Percentiles rank a stretch among this genome's conserved stretches.
Evolutionary conservation across 1,284 basidiomycete genomes (phyloP).

Genomic region (Lentinula novae-zelandiae): DNA sequence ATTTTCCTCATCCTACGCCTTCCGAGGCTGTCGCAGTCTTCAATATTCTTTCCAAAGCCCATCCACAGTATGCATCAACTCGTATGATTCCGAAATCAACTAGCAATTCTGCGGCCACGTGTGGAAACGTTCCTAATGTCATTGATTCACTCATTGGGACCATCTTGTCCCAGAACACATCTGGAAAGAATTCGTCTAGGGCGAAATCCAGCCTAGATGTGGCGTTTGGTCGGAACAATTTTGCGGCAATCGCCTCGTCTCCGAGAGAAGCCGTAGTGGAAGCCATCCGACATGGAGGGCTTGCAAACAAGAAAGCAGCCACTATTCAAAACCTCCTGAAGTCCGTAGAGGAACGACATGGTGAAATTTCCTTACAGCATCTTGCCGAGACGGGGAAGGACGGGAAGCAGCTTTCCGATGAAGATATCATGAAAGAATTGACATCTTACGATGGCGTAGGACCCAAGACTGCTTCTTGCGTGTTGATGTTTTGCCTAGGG

Average conservation of each 20-base stretch:
- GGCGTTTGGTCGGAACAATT: constrained; percentile 59
- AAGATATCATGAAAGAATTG: constrained; percentile 66
- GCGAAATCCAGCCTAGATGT: constrained; percentile 60
- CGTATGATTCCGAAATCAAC: constrained; percentile 20
- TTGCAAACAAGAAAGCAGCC: constrained; percentile 71
- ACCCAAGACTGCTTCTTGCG: constrained; percentile 77
- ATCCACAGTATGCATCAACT: constrained; percentile 23
- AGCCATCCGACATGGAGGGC: constrained; percentile 64
- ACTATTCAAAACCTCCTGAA: constrained; percentile 60
- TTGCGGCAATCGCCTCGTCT: constrained; percentile 55
- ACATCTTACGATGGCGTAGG: constrained; percentile 71
- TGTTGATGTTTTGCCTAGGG: constrained; percentile 73
- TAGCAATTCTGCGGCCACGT: constrained; percentile 45
- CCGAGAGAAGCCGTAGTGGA: constrained; percentile 50
- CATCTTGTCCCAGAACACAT: constrained; percentile 75
- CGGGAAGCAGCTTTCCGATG: constrained; percentile 35
- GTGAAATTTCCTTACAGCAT: constrained; percentile 53
- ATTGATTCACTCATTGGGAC: constrained; percentile 72
- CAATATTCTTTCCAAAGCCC: constrained; percentile 36
- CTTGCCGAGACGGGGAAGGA: constrained; percentile 34
- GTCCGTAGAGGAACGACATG: constrained; percentile 50
- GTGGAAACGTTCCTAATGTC: constrained; percentile 59
- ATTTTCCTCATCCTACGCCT: constrained; percentile 46
- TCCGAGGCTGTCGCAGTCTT: constrained; percentile 45
- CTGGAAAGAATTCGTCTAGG: constrained; percentile 55